Percentiles rank a stretch among this genome's conserved stretches.
These are phyloP conservation scores for Helichrysum umbraculigerum DNA, from an alignment of 129 eudicot genomes.

Conservation along the genomic window DNA sequence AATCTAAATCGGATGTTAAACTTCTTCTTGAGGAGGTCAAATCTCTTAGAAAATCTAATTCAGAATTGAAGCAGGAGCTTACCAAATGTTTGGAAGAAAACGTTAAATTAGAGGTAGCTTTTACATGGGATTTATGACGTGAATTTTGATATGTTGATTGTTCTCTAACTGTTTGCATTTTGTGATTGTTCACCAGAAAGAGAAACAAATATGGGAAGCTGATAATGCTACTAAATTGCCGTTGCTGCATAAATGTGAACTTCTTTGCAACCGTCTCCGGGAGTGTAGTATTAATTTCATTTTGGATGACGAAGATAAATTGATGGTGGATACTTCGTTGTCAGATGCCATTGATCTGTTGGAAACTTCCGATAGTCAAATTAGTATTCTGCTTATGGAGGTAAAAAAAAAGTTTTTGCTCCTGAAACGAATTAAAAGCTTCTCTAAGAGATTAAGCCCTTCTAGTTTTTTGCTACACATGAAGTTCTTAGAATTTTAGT, in stretches of 20 bases:
- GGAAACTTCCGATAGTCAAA: conserved; percentile 47
- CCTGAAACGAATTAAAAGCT: not conserved
- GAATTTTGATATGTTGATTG: not conserved
- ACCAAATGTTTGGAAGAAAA: conserved; percentile 53
- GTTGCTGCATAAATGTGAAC: conserved; percentile 57
- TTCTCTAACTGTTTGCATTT: not conserved
- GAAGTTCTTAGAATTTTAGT: not conserved
- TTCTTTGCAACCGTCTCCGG: conserved; percentile 48
- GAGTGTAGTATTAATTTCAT: conserved; percentile 51
- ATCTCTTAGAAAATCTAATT: conserved; percentile 57
- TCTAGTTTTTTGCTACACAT: not conserved
- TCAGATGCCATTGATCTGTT: conserved; percentile 49
- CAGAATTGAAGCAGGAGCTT: conserved; percentile 70
- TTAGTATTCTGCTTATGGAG: conserved; percentile 61
- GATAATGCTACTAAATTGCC: conserved; percentile 33
- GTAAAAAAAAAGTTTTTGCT: conserved; percentile 42
- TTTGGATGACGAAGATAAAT: conserved; percentile 49
- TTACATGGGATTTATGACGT: not conserved
- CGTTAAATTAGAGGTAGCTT: conserved; percentile 57
- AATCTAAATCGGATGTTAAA: conserved; percentile 57
- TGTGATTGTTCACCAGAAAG: conserved; percentile 43
- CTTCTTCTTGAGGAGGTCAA: conserved; percentile 60
- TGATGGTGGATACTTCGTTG: conserved; percentile 42
- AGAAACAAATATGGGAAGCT: conserved; percentile 44
- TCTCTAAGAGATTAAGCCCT: not conserved